phyloP scores from a whole-genome alignment of 2,329 filamentous ascomycete species.

The Penicillium sp. region DNA sequence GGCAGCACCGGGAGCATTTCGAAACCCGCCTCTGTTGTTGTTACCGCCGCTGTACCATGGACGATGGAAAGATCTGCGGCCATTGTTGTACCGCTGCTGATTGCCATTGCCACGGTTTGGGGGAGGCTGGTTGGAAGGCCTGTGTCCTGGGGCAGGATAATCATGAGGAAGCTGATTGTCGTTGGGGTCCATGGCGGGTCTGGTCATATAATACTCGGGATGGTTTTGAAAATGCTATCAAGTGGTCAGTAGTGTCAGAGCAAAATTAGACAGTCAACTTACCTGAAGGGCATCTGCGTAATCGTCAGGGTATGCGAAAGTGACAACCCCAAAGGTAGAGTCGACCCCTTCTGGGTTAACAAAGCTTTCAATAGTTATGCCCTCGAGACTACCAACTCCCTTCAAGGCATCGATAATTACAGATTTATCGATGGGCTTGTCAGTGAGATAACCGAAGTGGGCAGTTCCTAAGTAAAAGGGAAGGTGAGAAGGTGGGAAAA shows the following conservation, averaged over 20 bases:
- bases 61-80: slow-evolving; percentile 3
- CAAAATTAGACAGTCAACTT: not conserved
- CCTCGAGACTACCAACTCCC: not conserved
- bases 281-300: slow-evolving; percentile 16
- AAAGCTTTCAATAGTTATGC: not conserved
- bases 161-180: not conserved
- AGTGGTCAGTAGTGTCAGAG: not conserved
- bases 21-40: slow-evolving; percentile 4
- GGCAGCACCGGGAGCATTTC: not conserved
- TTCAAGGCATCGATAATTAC: slow-evolving; percentile 26
- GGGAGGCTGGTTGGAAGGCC: not conserved
- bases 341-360: not conserved
- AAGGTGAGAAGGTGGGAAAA: not conserved
- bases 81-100: not conserved
- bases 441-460: not conserved
- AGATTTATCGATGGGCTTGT: not conserved
- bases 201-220: slow-evolving; percentile 17
- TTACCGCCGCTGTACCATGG: slow-evolving; percentile 1
- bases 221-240: slow-evolving; percentile 17
- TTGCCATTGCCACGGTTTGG: slow-evolving; percentile 1
- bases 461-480: not conserved
- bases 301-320: slow-evolving; percentile 7
- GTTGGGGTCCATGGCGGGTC: slow-evolving; percentile 16
- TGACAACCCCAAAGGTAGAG: not conserved
- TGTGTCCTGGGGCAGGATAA: not conserved